Conservation (phyloP, 1,284 basidiomycete genomes). For the Quambalaria eucalypti region DNA sequence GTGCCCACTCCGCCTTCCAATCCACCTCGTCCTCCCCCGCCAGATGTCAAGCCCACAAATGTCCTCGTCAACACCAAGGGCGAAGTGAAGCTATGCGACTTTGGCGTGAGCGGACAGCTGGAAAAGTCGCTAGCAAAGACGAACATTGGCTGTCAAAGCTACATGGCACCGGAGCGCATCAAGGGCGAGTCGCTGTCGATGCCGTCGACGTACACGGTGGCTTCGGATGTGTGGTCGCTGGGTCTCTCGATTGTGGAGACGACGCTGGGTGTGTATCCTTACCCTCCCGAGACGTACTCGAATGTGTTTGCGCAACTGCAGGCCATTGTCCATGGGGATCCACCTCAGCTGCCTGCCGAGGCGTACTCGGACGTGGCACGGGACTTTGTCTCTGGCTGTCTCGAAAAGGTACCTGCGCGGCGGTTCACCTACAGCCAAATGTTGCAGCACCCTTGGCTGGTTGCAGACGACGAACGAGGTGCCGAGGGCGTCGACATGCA, state of each 20-base stretch:
- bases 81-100: conserved; percentile 89
- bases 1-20: too few relatives aligned
- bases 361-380: conserved; percentile 43
- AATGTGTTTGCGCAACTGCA: conserved; percentile 94
- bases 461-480: conserved; percentile 42
- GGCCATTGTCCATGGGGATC: conserved; percentile 88
- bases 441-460: conserved; percentile 67
- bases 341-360: conserved; percentile 65
- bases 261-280: conserved; percentile 83
- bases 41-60: conserved; percentile 95
- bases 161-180: conserved; percentile 98
- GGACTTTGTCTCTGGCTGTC: conserved; percentile 41
- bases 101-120: conserved; percentile 93
- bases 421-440: conserved; percentile 78
- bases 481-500: conserved; percentile 46
- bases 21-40: too few relatives aligned
- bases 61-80: conserved; percentile 83
- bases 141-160: conserved; percentile 95
- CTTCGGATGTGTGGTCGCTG: conserved; percentile 97
- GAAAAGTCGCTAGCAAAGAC: conserved; percentile 95
- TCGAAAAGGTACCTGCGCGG: conserved; percentile 52
- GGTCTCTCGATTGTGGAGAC: conserved; percentile 91
- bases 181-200: conserved; percentile 83
- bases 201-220: conserved; percentile 82
- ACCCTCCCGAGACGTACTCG: conserved; percentile 93